Base-by-base conservation (phyloP, 2,329 filamentous ascomycete species). In the Penicillium sp. region DNA sequence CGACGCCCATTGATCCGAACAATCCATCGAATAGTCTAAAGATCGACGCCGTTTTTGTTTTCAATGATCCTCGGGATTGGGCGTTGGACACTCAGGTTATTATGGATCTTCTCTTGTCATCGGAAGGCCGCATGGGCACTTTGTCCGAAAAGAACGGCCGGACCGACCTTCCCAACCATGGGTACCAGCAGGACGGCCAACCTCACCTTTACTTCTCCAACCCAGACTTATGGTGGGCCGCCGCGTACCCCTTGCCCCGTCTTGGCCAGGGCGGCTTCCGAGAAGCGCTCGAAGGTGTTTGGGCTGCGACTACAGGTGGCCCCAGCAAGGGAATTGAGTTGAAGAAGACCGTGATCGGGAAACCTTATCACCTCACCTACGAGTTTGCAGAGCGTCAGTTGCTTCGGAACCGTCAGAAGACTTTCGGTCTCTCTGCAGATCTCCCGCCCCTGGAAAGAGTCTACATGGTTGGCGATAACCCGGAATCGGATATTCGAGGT, bases 31-130 rank as follows among this genome's bases (percentile, higher is more conserved):
- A 77, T 13, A 80, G 78, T 16, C 80, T 93, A 44, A 91, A 90
- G 64, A 88, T 99, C 62, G 91, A 96, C 67, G 91, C 92, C 27
- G 84, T 97, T 27, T 88, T 97, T 66, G 88, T 97, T 7, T 97
- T 93, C 81, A 96, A 96, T 71, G 94, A 97, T 73, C 92, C 94
- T 3, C 84, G 94, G 52, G 94, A 99, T 77, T 99, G 94, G 94
- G 91, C 89, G 0, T 81, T 97, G 9, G 93, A 97, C 71, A 85
- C 85, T 2, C 89, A 96, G 69, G 78, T 97, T 63, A 88, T 97
- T 53, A 74, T 88, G 50, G 94, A 99, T 72, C 76, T 96, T 10
- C 78, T 97, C 7, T 80, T 96, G 38, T 96, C 92, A 0, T 79
- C 84, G 16, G 66, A 81, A n/a, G 94, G 94, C 16, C 84, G 90